These are phyloP conservation scores for Podospora sp. DNA, from an alignment of 495 filamentous ascomycete species.

Conservation along the genomic window DNA sequence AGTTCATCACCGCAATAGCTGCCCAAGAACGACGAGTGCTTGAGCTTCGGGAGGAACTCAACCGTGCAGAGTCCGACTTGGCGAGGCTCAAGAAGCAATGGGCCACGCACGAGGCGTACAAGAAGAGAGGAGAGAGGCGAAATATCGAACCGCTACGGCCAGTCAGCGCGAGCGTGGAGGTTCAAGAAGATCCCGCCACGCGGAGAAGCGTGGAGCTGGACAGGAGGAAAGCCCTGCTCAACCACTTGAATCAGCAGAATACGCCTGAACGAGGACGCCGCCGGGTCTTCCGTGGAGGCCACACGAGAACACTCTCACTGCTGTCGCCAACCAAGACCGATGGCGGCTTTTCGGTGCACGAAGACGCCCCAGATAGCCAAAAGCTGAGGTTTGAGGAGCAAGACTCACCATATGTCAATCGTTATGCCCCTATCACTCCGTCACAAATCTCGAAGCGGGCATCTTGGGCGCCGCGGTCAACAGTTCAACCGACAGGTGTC, in stretches of 20 bases:
- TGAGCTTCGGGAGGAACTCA: constrained; percentile 86
- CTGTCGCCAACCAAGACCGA: constrained; percentile 64
- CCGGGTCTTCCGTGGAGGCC: constrained; percentile 56
- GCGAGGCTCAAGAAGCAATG: constrained; percentile 77
- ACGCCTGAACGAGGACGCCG: constrained; percentile 44
- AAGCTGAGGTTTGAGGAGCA: constrained; percentile 19
- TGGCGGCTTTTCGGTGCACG: constrained; percentile 31
- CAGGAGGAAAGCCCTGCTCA: constrained; percentile 60
- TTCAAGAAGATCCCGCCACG: constrained; percentile 43
- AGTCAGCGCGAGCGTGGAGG: constrained; percentile 32
- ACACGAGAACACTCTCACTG: constrained; percentile 80
- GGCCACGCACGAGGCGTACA: constrained; percentile 74
- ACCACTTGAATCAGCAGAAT: constrained; percentile 51
- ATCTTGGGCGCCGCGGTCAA: constrained; percentile 50
- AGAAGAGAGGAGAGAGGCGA: constrained; percentile 69
- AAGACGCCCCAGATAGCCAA: constrained; percentile 25
- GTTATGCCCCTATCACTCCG: constrained; percentile 25
- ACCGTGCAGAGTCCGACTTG: constrained; percentile 77
- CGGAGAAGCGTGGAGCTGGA: constrained; percentile 56
- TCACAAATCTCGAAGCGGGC: constrained; percentile 45
- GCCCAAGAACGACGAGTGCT: constrained; percentile 91
- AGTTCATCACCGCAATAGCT: constrained; percentile 86
- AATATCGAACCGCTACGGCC: constrained; percentile 56
- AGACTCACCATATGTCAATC: constrained; percentile 23
- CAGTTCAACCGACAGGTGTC: constrained; percentile 41